Conservation (phyloP, 176 grass and related monocot genomes). For the Poa pratensis region DNA sequence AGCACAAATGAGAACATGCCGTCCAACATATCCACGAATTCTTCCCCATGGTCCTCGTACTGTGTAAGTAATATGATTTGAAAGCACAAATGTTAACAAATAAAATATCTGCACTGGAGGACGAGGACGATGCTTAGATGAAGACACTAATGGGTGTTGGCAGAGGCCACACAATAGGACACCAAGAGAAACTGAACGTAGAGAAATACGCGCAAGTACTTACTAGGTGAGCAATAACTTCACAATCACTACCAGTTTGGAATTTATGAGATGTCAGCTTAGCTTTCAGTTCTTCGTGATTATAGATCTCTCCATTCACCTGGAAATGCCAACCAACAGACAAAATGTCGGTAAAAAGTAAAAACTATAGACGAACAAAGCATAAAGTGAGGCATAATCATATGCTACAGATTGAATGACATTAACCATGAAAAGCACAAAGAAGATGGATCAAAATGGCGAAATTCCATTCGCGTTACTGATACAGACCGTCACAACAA, state of each 20-base stretch:
- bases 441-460: constrained; percentile 11
- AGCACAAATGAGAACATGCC: constrained; percentile 99
- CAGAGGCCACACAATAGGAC: background rate
- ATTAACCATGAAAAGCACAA: background rate
- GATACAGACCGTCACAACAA: constrained; percentile 92
- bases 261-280: constrained; percentile 85
- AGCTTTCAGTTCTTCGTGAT: constrained; percentile 85
- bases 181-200: constrained; percentile 22
- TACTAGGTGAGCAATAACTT: constrained; percentile 99
- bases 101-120: background rate
- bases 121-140: background rate
- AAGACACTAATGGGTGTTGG: constrained; percentile 3
- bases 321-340: constrained; percentile 47
- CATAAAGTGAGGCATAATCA: background rate
- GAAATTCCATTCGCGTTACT: background rate
- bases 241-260: constrained; percentile 89
- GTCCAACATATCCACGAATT: constrained; percentile 95
- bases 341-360: constrained; percentile 2
- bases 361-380: background rate
- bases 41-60: constrained; percentile 97
- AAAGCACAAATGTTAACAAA: constrained; percentile 14
- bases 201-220: constrained; percentile 37
- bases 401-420: background rate
- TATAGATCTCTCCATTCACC: constrained; percentile 99
- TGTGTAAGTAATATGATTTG: constrained; percentile 47